Evolutionary conservation across 768 basidiomycete genomes (phyloP), one percentile per base, ranked within the genome.

Genomic region (Phylloporus sp.): DNA sequence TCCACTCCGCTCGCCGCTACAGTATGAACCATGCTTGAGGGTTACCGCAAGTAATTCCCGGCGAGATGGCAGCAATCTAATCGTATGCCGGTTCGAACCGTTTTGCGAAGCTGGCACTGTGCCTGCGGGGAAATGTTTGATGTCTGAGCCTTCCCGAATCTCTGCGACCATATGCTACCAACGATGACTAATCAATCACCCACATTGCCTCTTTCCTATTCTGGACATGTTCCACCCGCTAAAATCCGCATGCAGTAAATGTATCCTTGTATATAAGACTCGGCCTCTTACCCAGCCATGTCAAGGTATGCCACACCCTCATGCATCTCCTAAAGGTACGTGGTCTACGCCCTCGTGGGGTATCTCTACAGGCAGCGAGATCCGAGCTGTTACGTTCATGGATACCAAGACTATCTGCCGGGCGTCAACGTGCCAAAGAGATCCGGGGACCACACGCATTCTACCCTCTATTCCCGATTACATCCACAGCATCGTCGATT

Each of bases 401-500:
- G 85, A 68, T 74, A 84, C 82, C 83, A 86, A 5, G 75, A 77
- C 56, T 86, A 49, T 82, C 81, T 73, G 56, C 13, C 8, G 26
- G 31, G 17, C 9, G 22, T 32, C 42, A 21, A 20, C 36, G 37
- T 18, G 20, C 18, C 18, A 33, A 13, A 40, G n/a, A 28, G 41
- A 15, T 22, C 13, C 23, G 5, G 13, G 15, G 9, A 38, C 11
- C 20, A 28, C 26, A 54, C 62, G 42, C 46, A 73, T 75, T 78
- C 59, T 84, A 82, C 62, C 85, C 86, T 21, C 84, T 84, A 53
- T 81, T 86, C 9, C 84, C 85, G 17, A 74, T 70, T 49, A 87
- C 85, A 13, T 75, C 78, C 36, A 85, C 75, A 52, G 73, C 68
- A 55, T 78, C 78, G 58, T 86, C 85, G 49, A 84, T 74, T 28